Percentiles rank a stretch among this genome's conserved stretches.
Conservation (phyloP, 1,139 yeast genomes). For the Debaryomycetaceae sp. region DNA sequence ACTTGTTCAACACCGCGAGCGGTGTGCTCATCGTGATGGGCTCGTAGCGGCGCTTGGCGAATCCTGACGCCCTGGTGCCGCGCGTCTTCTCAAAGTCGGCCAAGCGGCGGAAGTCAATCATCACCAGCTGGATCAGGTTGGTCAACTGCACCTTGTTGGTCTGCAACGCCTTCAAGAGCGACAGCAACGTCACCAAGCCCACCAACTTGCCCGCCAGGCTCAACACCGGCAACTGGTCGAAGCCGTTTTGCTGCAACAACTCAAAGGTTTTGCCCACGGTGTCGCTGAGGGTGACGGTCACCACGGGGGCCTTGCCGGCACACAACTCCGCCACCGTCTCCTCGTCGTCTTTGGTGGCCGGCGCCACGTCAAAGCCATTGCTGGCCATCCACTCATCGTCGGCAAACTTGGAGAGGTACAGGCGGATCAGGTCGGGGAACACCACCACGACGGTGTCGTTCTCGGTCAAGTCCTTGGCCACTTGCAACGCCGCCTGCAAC, state of each 20-base stretch:
- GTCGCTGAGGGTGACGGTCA: constrained; percentile 63
- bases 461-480: constrained; percentile 66
- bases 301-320: constrained; percentile 69
- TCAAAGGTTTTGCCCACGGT: constrained; percentile 65
- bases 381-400: constrained; percentile 91
- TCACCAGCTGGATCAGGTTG: constrained; percentile 57
- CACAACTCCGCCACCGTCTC: constrained; percentile 63
- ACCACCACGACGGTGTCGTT: constrained; percentile 76
- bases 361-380: constrained; percentile 59
- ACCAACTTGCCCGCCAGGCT: constrained; percentile 56
- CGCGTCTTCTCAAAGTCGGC: constrained; percentile 67
- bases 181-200: constrained; percentile 76
- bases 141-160: constrained; percentile 57
- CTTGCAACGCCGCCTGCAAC: constrained; percentile 72
- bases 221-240: constrained; percentile 82
- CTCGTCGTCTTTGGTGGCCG: constrained; percentile 34
- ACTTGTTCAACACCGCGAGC: constrained; percentile 64
- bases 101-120: constrained; percentile 72
- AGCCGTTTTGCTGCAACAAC: constrained; percentile 70
- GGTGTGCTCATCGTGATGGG: constrained; percentile 68
- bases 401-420: constrained; percentile 82
- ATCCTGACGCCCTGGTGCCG: constrained; percentile 53
- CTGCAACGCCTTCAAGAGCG: constrained; percentile 64
- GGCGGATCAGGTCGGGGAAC: constrained; percentile 84
- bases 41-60: constrained; percentile 62